Percentiles rank a stretch among this genome's conserved stretches.
These are phyloP conservation scores for Biscutella laevigata DNA, from an alignment of 441 rosid genomes.

Conservation along the genomic window DNA sequence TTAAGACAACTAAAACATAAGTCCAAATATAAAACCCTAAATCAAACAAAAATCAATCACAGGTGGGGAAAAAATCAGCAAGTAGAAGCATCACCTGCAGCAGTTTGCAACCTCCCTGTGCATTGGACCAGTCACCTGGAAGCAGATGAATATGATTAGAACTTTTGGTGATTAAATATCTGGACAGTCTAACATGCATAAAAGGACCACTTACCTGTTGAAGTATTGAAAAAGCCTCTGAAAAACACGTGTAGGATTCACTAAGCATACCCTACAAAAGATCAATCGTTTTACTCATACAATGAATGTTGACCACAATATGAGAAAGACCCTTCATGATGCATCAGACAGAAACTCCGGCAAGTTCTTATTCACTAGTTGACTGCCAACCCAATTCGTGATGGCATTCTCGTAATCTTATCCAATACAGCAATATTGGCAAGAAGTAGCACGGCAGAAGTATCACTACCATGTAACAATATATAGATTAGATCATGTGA, in stretches of 20 bases:
- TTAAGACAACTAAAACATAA: not conserved
- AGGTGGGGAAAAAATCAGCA: too few species aligned
- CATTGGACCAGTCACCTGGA: conserved; percentile 99
- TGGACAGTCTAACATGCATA: not conserved
- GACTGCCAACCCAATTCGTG: not conserved
- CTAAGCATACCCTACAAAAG: conserved; percentile 83
- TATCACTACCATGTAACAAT: too few species aligned
- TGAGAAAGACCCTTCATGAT: not conserved
- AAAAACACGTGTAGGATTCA: conserved; percentile 89
- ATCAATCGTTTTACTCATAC: not conserved
- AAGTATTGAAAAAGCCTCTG: conserved; percentile 93
- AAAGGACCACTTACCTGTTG: conserved; percentile 60
- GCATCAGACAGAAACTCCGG: not conserved
- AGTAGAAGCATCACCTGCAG: conserved; percentile 76
- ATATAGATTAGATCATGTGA: too few species aligned
- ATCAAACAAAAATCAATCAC: not conserved
- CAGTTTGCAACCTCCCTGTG: conserved; percentile 99
- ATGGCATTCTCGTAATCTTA: not conserved
- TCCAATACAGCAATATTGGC: not conserved
- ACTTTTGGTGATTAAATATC: not conserved
- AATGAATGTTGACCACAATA: not conserved
- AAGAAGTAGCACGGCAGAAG: not conserved
- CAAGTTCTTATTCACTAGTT: not conserved
- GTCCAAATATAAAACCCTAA: not conserved
- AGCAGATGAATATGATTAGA: conserved; percentile 19